Evolutionary conservation across 2,329 filamentous ascomycete species (phyloP), one percentile per base, ranked within the genome.

Genomic region (Penicillium sp.): DNA sequence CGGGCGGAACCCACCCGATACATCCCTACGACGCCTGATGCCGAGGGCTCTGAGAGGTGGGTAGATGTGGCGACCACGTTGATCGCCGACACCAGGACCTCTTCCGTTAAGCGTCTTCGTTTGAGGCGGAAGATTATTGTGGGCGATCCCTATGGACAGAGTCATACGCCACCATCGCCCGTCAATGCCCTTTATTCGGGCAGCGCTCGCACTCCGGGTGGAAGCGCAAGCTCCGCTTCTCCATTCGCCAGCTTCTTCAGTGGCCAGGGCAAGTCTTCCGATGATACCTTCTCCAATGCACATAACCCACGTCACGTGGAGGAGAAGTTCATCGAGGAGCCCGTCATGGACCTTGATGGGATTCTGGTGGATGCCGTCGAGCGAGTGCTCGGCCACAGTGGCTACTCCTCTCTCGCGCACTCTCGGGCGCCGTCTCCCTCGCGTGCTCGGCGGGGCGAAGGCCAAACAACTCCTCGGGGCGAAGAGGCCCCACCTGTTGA

Each of bases 361-460:
- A 84, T 78, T 2, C 75, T 86, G 0, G 81, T 84, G 37, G 83
- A 86, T 66, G 84, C 83, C 7, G 76, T 86, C 22, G 84, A 86
- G 66, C 80, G 82, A 53, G 79, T 85, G 10, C 74, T 86, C 3
- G 77, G 75, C 3, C 78, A 76, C 41, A 79, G 77, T 50, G 76
- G 73, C 5, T 71, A 75, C 40, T 75, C 78, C 2, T 80, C 77
- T 0, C 67, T 77, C 37, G 71, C 69, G 16, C 76, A 75, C 49
- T 78, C 78, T 11, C 66, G 77, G 27, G 71, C 76, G 6, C 71
- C 76, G 10, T 80, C 78, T 4, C 75, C 76, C 16, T 73, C 70
- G 18, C 75, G 77, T 36, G 63, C 66, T 53, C 75, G 74, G 9
- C 70, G 66, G 50, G 70, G 67, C 10, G 75, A 74, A 50, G 61